Conservation (phyloP, 1,284 basidiomycete genomes). For the Meira miltonrushii region DNA sequence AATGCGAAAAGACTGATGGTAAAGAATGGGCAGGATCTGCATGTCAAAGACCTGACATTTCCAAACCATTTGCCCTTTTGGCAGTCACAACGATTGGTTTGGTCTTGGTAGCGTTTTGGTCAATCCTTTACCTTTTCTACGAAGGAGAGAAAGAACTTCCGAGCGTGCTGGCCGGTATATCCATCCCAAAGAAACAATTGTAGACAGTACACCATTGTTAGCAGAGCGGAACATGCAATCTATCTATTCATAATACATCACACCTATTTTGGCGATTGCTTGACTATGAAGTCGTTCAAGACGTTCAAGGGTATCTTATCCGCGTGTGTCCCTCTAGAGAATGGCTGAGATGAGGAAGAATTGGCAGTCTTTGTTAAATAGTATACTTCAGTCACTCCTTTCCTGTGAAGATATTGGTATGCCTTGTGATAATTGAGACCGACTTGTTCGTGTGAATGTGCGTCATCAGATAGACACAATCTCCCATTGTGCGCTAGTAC, state of each 20-base stretch:
- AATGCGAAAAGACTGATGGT: slow-evolving; percentile 28
- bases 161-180: slow-evolving; percentile 39
- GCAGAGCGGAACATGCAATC: background rate
- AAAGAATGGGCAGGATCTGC: slow-evolving; percentile 40
- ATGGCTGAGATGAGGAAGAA: background rate
- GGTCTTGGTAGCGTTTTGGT: slow-evolving; percentile 20
- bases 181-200: slow-evolving; percentile 9
- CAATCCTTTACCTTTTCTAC: slow-evolving; percentile 30
- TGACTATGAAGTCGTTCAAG: too few species aligned
- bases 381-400: slow-evolving; percentile 69
- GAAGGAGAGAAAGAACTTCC: slow-evolving; percentile 36
- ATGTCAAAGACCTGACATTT: slow-evolving; percentile 46
- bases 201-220: background rate
- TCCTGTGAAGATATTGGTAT: slow-evolving; percentile 64
- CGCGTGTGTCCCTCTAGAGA: slow-evolving; percentile 7
- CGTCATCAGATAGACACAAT: slow-evolving; percentile 87
- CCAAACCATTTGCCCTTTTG: slow-evolving; percentile 35
- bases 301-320: background rate
- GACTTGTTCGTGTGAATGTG: slow-evolving; percentile 81
- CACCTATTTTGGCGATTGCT: background rate
- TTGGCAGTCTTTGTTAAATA: slow-evolving; percentile 53
- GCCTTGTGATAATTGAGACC: slow-evolving; percentile 76
- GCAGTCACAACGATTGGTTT: slow-evolving; percentile 28
- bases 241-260: background rate
- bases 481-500: slow-evolving; percentile 66